A percentile compares a stretch with the other conserved stretches of the same genome.
phyloP scores from a whole-genome alignment of 2,329 filamentous ascomycete species.

The Fusarium staphyleae region DNA sequence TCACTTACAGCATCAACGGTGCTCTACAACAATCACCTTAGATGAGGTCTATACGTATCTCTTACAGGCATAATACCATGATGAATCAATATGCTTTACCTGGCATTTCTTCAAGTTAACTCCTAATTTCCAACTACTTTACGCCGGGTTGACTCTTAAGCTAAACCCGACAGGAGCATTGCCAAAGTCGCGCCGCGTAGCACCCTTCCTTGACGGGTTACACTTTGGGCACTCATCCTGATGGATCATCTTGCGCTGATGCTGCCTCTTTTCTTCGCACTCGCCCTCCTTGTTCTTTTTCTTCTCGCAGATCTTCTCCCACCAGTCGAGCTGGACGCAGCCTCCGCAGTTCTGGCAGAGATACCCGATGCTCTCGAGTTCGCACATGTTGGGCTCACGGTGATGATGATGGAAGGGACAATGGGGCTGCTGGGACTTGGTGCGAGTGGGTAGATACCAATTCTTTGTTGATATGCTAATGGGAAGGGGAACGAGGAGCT shows the following conservation, averaged over 20 bases:
- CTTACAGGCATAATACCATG: too few species aligned
- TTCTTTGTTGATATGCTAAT: too few species aligned
- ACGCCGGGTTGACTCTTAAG: background rate
- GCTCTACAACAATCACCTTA: too few species aligned
- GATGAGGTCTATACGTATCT: too few species aligned
- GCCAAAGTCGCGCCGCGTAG: background rate
- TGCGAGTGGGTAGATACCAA: too few species aligned
- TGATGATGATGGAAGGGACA: too few species aligned
- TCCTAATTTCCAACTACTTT: too few species aligned
- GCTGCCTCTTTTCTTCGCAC: background rate
- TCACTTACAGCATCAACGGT: too few species aligned
- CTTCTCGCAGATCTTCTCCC: background rate
- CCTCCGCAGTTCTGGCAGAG: constrained; percentile 6
- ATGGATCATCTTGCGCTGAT: background rate
- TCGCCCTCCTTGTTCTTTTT: background rate
- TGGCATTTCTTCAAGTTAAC: too few species aligned
- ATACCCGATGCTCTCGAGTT: background rate
- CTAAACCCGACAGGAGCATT: background rate
- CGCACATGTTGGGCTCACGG: constrained; percentile 7
- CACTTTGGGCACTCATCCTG: background rate
- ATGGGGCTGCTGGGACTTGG: too few species aligned
- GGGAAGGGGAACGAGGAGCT: too few species aligned
- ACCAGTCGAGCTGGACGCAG: background rate
- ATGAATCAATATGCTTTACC: too few species aligned
- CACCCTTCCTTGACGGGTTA: background rate